phyloP scores from a whole-genome alignment of 2,329 filamentous ascomycete genomes.

The Fusarium tjaetaba region DNA sequence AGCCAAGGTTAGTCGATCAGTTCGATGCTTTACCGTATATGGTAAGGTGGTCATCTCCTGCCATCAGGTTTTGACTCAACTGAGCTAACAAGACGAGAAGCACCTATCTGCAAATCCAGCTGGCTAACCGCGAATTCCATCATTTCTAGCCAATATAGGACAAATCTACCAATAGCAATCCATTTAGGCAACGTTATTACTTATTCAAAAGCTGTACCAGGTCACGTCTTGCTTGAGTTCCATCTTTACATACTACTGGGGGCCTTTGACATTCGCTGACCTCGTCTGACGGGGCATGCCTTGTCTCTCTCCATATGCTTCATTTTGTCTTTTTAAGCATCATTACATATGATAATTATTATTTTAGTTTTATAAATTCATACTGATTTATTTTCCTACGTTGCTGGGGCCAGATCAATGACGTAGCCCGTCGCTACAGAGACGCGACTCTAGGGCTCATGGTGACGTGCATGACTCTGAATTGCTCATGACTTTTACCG shows the following conservation, averaged over 20 bases:
- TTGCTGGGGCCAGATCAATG: not conserved
- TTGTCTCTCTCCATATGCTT: not conserved
- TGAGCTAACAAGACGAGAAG: not conserved
- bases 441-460: slow-evolving; percentile 15
- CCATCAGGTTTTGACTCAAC: fast-evolving
- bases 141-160: not conserved
- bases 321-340: fast-evolving
- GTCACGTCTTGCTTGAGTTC: not conserved
- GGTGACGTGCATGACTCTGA: slow-evolving; percentile 22
- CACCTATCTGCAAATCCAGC: fast-evolving
- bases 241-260: no score
- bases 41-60: not conserved
- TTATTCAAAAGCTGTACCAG: not conserved
- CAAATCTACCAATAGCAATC: not conserved
- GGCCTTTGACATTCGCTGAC: not conserved
- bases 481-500: not conserved
- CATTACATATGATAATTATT: fast-evolving
- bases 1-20: not conserved
- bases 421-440: slow-evolving; percentile 1
- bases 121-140: fast-evolving
- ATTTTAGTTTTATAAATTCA: fast-evolving
- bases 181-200: fast-evolving
- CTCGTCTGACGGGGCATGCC: not conserved
- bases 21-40: not conserved
- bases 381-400: fast-evolving